These are phyloP conservation scores for Fusarium newnesense DNA, from an alignment of 2,329 filamentous ascomycete genomes.

Conservation along the genomic window DNA sequence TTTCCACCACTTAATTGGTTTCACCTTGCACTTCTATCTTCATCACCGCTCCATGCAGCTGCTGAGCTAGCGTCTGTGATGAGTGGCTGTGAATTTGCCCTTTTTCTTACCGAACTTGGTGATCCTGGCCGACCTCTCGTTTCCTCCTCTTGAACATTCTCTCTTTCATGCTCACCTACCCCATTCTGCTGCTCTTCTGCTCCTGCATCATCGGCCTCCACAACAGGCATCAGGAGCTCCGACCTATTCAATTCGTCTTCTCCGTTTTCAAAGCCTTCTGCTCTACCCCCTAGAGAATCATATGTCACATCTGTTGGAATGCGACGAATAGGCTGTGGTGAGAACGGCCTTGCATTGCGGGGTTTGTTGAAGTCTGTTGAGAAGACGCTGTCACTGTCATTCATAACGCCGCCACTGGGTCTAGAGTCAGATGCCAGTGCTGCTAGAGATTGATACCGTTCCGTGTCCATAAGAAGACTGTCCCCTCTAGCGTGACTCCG, in stretches of 20 bases:
- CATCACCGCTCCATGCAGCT: conserved; percentile 37
- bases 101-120: conserved; percentile 25
- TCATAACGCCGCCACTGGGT: conserved; percentile 50
- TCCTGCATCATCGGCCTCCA: conserved; percentile 28
- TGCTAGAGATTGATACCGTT: conserved; percentile 68
- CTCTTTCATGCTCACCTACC: background rate
- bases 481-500: conserved; percentile 60
- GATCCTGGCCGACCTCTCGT: conserved; percentile 28
- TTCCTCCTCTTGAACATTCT: conserved; percentile 22
- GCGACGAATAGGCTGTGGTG: conserved; percentile 63
- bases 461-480: conserved; percentile 63
- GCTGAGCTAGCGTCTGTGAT: conserved; percentile 45
- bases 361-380: conserved; percentile 64
- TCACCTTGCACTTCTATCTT: conserved; percentile 10
- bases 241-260: conserved; percentile 33
- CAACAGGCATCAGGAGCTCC: conserved; percentile 39
- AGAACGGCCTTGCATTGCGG: conserved; percentile 67
- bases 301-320: conserved; percentile 54
- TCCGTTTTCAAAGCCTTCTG: conserved; percentile 27
- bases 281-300: conserved; percentile 50
- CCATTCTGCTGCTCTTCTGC: conserved; percentile 22
- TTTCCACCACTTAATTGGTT: background rate
- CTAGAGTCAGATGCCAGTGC: conserved; percentile 53
- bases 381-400: conserved; percentile 63
- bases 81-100: conserved; percentile 41